Percentiles rank a stretch among this genome's conserved stretches.
Evolutionary conservation across 73 alveolate species (phyloP).

Genomic region (Tetrahymena elliotti): DNA sequence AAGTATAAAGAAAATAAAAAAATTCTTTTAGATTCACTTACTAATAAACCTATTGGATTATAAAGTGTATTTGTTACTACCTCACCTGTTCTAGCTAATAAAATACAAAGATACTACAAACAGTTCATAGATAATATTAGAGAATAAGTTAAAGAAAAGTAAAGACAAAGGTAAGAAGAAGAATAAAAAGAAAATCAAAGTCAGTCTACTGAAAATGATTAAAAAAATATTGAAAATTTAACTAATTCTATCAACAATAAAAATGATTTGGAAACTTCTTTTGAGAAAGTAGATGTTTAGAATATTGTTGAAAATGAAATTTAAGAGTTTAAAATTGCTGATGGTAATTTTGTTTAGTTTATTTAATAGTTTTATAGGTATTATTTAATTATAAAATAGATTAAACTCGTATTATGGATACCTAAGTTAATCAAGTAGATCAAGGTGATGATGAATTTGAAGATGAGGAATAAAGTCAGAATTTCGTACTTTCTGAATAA

Average conservation of each 20-base stretch:
- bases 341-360: background rate
- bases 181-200: background rate
- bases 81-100: constrained; percentile 64
- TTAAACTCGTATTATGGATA: background rate
- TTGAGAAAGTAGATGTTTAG: background rate
- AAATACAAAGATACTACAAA: constrained; percentile 56
- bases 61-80: constrained; percentile 62
- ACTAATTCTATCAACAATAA: background rate
- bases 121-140: constrained; percentile 13
- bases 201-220: background rate
- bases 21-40: background rate
- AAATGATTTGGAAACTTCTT: background rate
- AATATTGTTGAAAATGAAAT: background rate
- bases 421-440: background rate
- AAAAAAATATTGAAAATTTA: constrained; percentile 12
- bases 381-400: background rate
- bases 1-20: background rate
- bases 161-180: constrained; percentile 1
- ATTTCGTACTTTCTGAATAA: background rate
- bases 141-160: constrained; percentile 12
- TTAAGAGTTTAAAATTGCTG: background rate
- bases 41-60: background rate
- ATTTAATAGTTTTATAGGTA: background rate
- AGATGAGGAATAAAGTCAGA: background rate
- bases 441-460: background rate